Percentiles rank a stretch among this genome's conserved stretches.
Conservation (phyloP, 495 filamentous ascomycete genomes). For the Penicillium mononematosum region DNA sequence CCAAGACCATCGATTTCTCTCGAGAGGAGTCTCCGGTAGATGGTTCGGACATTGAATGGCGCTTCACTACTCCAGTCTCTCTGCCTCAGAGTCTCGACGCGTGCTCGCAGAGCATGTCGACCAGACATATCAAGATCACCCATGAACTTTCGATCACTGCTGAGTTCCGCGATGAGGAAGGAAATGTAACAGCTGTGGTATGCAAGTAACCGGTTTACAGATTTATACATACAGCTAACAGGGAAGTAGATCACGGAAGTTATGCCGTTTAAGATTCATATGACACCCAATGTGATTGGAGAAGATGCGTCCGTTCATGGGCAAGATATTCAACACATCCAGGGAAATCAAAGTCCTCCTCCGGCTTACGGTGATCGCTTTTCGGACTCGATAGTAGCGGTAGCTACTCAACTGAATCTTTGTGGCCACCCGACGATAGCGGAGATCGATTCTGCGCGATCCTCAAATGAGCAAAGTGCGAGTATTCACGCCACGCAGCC, state of each 20-base stretch:
- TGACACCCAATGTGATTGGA: slow-evolving; percentile 15
- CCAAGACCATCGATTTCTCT: slow-evolving; percentile 1
- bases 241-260: slow-evolving; percentile 14
- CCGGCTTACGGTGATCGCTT: slow-evolving; percentile 20
- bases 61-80: slow-evolving; percentile 10
- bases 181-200: not conserved
- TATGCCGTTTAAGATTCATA: slow-evolving; percentile 23
- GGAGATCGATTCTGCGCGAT: not conserved
- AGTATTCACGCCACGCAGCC: not conserved
- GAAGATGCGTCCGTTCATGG: slow-evolving; percentile 6
- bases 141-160: slow-evolving; percentile 17
- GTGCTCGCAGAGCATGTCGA: slow-evolving; percentile 20
- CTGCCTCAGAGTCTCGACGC: slow-evolving; percentile 17
- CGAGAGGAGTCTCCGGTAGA: not conserved
- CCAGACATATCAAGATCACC: slow-evolving; percentile 18
- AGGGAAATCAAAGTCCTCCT: slow-evolving; percentile 10
- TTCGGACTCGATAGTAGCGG: not conserved
- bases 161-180: slow-evolving; percentile 10
- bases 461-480: not conserved
- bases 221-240: not conserved
- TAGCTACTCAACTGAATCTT: not conserved
- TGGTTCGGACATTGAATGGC: slow-evolving; percentile 18
- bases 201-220: not conserved
- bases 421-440: not conserved
- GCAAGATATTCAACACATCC: slow-evolving; percentile 10